Conservation (phyloP, 2,329 filamentous ascomycete genomes). For the Fusarium circinatum region DNA sequence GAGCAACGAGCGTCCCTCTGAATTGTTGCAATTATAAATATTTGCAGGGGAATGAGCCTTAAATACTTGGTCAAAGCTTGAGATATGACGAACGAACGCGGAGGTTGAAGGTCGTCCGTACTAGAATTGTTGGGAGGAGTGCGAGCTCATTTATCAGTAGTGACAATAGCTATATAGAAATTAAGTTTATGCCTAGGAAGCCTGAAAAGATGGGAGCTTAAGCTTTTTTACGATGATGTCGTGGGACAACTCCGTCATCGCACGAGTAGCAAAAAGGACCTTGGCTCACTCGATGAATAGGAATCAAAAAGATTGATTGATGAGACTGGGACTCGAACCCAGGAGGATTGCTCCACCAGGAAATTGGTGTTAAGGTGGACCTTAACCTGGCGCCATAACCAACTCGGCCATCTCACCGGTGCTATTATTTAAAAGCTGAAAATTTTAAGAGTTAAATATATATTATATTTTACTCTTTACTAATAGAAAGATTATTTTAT, state of each 20-base stretch:
- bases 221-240: conserved; percentile 12
- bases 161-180: background rate
- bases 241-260: conserved; percentile 20
- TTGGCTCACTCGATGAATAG: background rate
- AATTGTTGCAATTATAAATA: conserved; percentile 18
- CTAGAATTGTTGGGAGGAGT: background rate
- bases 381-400: conserved; percentile 46
- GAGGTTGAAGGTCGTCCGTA: background rate
- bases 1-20: background rate
- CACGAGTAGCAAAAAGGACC: background rate
- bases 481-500: too few relatives aligned
- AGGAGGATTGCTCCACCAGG: conserved; percentile 46
- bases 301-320: conserved; percentile 23
- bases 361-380: conserved; percentile 42
- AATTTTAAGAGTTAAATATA: rapidly evolving
- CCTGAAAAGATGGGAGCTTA: background rate
- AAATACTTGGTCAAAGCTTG: conserved; percentile 25
- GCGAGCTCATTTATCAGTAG: background rate
- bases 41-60: conserved; percentile 35
- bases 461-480: too few relatives aligned
- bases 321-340: conserved; percentile 46
- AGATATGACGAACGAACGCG: conserved; percentile 23
- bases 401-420: conserved; percentile 45
- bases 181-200: conserved; percentile 4
- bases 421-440: rapidly evolving